A percentile compares a stretch with the other conserved stretches of the same genome.
These are phyloP conservation scores for Pythium dissimile DNA, from an alignment of 352 stramenopile species.

Conservation along the genomic window DNA sequence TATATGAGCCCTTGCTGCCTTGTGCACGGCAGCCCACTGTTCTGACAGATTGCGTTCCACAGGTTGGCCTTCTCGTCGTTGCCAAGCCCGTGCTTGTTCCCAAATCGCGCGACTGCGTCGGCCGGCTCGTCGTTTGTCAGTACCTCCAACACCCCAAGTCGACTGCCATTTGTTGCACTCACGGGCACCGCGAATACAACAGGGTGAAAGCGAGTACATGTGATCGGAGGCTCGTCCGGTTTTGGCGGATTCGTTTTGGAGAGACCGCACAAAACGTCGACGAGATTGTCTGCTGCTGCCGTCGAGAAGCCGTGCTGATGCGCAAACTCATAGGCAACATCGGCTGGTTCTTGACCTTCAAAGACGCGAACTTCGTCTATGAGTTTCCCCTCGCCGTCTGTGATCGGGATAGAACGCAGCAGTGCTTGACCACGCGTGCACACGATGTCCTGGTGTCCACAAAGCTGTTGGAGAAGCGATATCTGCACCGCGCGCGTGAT, in stretches of 20 bases:
- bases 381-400: slow-evolving; percentile 21
- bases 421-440: slow-evolving; percentile 62
- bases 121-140: slow-evolving; percentile 62
- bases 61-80: slow-evolving; percentile 59
- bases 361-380: slow-evolving; percentile 55
- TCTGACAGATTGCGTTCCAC: slow-evolving; percentile 46
- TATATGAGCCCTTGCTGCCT: slow-evolving; percentile 59
- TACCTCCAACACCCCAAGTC: slow-evolving; percentile 60
- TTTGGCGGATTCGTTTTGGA: slow-evolving; percentile 11
- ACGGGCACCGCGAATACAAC: slow-evolving; percentile 60
- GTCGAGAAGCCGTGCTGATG: slow-evolving; percentile 40
- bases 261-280: slow-evolving; percentile 52
- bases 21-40: slow-evolving; percentile 47
- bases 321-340: slow-evolving; percentile 69
- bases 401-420: slow-evolving; percentile 43
- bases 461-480: slow-evolving; percentile 54
- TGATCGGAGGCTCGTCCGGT: slow-evolving; percentile 21
- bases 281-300: slow-evolving; percentile 33
- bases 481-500: slow-evolving; percentile 43
- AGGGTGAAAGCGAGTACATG: slow-evolving; percentile 57
- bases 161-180: slow-evolving; percentile 51
- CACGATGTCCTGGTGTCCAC: slow-evolving; percentile 41
- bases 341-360: slow-evolving; percentile 70
- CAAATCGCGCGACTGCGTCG: slow-evolving; percentile 70
- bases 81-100: slow-evolving; percentile 60